These are phyloP conservation scores for Trichoderma sp. DNA, from an alignment of 2,329 filamentous ascomycete species.

Conservation along the genomic window DNA sequence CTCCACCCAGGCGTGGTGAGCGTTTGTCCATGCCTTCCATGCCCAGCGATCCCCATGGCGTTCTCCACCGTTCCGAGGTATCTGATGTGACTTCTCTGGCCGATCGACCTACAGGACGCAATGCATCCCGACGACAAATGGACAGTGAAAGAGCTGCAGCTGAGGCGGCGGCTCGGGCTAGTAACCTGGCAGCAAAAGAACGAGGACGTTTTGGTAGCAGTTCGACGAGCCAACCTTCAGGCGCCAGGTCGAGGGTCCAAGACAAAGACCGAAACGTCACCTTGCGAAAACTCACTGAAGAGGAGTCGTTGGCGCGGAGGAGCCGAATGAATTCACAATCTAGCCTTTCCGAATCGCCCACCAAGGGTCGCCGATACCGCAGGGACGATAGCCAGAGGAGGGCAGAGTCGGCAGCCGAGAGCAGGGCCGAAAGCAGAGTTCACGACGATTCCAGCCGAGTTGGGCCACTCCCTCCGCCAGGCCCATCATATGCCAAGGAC, in stretches of 20 bases:
- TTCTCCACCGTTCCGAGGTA: constrained; percentile 37
- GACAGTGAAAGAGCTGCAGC: constrained; percentile 50
- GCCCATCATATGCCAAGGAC: constrained; percentile 56
- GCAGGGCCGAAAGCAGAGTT: constrained; percentile 45
- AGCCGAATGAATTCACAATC: constrained; percentile 55
- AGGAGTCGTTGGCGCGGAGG: constrained; percentile 52
- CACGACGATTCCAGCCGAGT: constrained; percentile 40
- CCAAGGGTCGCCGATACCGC: constrained; percentile 50
- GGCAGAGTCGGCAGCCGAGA: constrained; percentile 50
- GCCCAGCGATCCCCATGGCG: constrained; percentile 54
- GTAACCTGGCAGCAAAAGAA: constrained; percentile 51
- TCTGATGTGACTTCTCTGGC: constrained; percentile 34
- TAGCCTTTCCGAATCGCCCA: constrained; percentile 59
- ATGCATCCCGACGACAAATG: constrained; percentile 49
- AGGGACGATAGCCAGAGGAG: constrained; percentile 52
- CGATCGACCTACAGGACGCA: constrained; percentile 43
- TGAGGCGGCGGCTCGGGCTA: constrained; percentile 50
- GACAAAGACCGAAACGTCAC: constrained; percentile 63
- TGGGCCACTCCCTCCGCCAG: constrained; percentile 55
- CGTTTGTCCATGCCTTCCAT: constrained; percentile 54
- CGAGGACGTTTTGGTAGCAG: constrained; percentile 44
- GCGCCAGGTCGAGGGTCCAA: constrained; percentile 60
- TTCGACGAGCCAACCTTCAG: constrained; percentile 50
- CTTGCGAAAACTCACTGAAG: constrained; percentile 60
- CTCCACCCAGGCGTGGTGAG: constrained; percentile 36